Base-by-base conservation (phyloP, 2,329 filamentous ascomycete genomes). In the Xylaria sp. region DNA sequence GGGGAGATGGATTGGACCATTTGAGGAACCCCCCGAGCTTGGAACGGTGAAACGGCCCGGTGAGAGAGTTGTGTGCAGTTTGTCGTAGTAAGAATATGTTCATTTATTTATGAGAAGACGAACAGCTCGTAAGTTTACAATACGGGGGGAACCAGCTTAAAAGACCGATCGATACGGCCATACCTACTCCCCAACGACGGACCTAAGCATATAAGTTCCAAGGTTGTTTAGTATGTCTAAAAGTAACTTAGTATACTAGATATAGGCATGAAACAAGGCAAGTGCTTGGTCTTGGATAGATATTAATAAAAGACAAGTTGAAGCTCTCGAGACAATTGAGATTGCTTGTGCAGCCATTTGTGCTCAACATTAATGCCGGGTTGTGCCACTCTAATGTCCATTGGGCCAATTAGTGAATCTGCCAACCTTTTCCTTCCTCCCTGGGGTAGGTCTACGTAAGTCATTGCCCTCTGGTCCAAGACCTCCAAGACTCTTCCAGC, bases 371-470 rank as follows among this genome's bases (percentile, higher is more conserved):
- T 60, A 13, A 12, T 23, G 60, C 60, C 35, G 23, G 55, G 55
- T 57, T 68, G 62, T 65, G 57, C 62, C 55, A 57, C 66, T 65
- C 61, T 50, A 64, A 64, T 50, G 55, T 47, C 40, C 16, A 5
- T 18, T 18, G 40, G 40, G 40, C 16, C 40, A 40, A 40, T 16
- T 27, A 35, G 42, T 29, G 13, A 18, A 25, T 35, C 61, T 35
- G 29, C 50, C 50, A 23, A n/a, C 27, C 37, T 55, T 42, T 47
- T 35, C 32, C 27, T 35, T 27, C 48, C 18, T 44, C 8, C 27
- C 29, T 42, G 9, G 29, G 60, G 48, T 44, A 40, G 37, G 60
- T n/a, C 16, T 37, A 55, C 60, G 42, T 37, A 55, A 57, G 51
- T 32, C n/a, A 63, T 59, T 63, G 21, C 61, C 10, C 40, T 50